Conservation (phyloP, 495 filamentous ascomycete genomes). For the Aspergillus diversus region DNA sequence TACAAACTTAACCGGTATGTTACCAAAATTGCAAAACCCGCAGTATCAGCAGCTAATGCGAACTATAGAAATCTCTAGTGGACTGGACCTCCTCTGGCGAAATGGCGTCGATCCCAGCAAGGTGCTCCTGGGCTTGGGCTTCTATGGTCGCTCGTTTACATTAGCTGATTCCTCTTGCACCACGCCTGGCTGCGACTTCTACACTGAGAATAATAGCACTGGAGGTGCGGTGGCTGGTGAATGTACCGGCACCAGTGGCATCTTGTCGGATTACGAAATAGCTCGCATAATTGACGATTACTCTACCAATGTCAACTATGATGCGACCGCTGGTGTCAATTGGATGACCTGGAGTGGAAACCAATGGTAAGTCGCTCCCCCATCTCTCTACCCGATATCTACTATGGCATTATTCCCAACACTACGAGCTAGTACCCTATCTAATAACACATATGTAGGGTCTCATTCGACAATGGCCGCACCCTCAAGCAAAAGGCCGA, state of each 20-base stretch:
- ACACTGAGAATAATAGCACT: background rate
- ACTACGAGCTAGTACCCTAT: background rate
- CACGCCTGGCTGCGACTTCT: conserved; percentile 3
- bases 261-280: conserved; percentile 5
- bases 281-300: background rate
- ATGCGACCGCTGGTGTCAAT: conserved; percentile 6
- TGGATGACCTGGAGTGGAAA: conserved; percentile 15
- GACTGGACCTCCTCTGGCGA: conserved; percentile 48
- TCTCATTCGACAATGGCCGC: conserved; percentile 3
- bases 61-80: conserved; percentile 1
- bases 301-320: background rate
- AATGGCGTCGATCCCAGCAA: conserved; percentile 45
- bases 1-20: conserved; percentile 11
- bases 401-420: no score
- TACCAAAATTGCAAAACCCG: background rate
- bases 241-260: conserved; percentile 1
- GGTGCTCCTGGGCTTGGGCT: conserved; percentile 53
- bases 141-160: conserved; percentile 54
- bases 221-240: background rate
- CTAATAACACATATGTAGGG: background rate
- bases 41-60: background rate
- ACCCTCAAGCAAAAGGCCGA: conserved; percentile 10
- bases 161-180: conserved; percentile 33
- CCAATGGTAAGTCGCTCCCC: background rate
- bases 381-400: background rate